phyloP scores from a whole-genome alignment of 371 early-diverging fungal genomes.

The Mortierella sp. region DNA sequence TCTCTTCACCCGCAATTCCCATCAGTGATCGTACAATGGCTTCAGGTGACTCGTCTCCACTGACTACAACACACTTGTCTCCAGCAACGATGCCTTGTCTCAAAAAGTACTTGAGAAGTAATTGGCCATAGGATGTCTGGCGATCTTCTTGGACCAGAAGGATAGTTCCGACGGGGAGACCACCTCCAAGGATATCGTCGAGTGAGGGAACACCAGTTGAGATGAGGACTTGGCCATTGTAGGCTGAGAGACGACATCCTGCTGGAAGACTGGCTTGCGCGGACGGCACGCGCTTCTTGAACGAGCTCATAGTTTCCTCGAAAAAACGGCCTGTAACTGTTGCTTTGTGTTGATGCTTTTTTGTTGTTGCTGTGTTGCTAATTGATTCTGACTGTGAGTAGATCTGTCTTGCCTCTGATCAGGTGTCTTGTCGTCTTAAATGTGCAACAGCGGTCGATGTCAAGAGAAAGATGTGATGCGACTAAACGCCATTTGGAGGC shows the following conservation, averaged over 20 bases:
- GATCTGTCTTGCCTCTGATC: neutral
- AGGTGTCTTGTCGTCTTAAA: neutral
- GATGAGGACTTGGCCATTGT: slow-evolving; percentile 83
- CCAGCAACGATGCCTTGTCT: slow-evolving; percentile 88
- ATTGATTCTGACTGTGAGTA: neutral
- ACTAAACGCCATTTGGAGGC: neutral
- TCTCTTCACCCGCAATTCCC: slow-evolving; percentile 68
- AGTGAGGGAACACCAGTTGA: slow-evolving; percentile 93
- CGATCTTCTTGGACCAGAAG: slow-evolving; percentile 88
- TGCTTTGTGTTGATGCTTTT: neutral
- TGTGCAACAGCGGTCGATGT: neutral
- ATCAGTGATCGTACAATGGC: slow-evolving; percentile 71
- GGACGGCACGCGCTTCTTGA: slow-evolving; percentile 75
- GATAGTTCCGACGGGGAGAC: slow-evolving; percentile 88
- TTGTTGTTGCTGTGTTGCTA: neutral
- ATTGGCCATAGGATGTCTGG: slow-evolving; percentile 86
- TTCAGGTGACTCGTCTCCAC: slow-evolving; percentile 75
- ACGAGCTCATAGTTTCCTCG: slow-evolving; percentile 70
- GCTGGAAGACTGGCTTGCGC: slow-evolving; percentile 80
- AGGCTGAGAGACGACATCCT: slow-evolving; percentile 83
- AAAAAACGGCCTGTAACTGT: too few species aligned
- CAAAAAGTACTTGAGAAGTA: slow-evolving; percentile 85
- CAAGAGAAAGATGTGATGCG: neutral
- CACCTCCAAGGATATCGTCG: slow-evolving; percentile 91
- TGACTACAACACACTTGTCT: slow-evolving; percentile 80